A percentile compares a stretch with the other conserved stretches of the same genome.
Evolutionary conservation across 805 yeast genomes (phyloP).

Genomic region (Saturnispora kantuleensis): DNA sequence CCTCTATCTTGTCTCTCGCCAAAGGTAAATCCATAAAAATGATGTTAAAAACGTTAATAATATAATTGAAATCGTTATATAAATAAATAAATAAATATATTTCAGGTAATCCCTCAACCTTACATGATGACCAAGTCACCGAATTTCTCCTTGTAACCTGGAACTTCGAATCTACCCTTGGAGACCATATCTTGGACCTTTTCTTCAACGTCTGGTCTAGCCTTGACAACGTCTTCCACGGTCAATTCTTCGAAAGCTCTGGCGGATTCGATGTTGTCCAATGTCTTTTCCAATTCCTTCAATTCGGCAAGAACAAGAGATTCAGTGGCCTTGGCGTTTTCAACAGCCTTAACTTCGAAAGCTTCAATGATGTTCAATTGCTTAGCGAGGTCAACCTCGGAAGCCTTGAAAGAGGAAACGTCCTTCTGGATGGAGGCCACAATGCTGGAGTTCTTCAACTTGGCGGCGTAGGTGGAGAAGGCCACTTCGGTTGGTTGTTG

Average conservation of each 20-base stretch:
- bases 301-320: slow-evolving; percentile 79
- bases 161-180: slow-evolving; percentile 96
- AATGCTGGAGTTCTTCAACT: slow-evolving; percentile 72
- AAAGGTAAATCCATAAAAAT: neutral
- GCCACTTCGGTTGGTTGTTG: slow-evolving; percentile 71
- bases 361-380: slow-evolving; percentile 87
- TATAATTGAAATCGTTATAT: neutral
- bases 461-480: slow-evolving; percentile 67
- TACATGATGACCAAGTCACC: slow-evolving; percentile 93
- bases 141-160: slow-evolving; percentile 97
- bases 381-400: slow-evolving; percentile 75
- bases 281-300: slow-evolving; percentile 74
- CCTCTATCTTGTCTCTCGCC: neutral
- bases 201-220: slow-evolving; percentile 95
- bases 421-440: slow-evolving; percentile 74
- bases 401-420: slow-evolving; percentile 69
- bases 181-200: slow-evolving; percentile 91
- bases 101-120: slow-evolving; percentile 12
- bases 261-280: slow-evolving; percentile 89
- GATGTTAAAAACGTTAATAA: neutral
- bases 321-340: slow-evolving; percentile 92
- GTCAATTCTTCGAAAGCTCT: slow-evolving; percentile 97
- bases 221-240: slow-evolving; percentile 87
- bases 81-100: slow-evolving; percentile 13
- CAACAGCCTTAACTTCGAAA: slow-evolving; percentile 90